Conservation (phyloP, 2,329 filamentous ascomycete species). For the Tolypocladium tundrense region DNA sequence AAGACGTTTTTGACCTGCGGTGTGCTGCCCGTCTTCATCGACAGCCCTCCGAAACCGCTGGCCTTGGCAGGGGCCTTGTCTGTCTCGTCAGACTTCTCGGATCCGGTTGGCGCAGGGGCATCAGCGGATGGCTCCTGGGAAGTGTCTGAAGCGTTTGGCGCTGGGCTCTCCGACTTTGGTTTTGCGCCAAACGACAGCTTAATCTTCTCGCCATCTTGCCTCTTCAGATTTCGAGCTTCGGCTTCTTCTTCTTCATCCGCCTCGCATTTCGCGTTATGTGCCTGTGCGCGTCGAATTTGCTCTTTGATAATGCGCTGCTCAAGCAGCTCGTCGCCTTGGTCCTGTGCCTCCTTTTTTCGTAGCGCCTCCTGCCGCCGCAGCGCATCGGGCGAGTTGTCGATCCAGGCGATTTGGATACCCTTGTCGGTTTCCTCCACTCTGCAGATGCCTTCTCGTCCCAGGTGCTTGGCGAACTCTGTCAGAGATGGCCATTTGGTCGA, state of each 20-base stretch:
- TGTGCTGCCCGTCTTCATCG: constrained; percentile 55
- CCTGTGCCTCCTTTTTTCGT: constrained; percentile 71
- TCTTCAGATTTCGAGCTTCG: constrained; percentile 38
- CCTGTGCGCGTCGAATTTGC: constrained; percentile 70
- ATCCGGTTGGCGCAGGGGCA: constrained; percentile 6
- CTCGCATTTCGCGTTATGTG: constrained; percentile 30
- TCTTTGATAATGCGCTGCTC: constrained; percentile 75
- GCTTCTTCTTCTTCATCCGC: constrained; percentile 29
- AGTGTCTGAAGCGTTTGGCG: constrained; percentile 2
- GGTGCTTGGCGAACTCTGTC: constrained; percentile 79
- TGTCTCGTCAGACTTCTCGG: constrained; percentile 4
- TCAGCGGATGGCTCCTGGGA: constrained; percentile 11
- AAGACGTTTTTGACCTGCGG: constrained; percentile 72
- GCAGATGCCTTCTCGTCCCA: constrained; percentile 80
- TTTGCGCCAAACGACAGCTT: constrained; percentile 56
- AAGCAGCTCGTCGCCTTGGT: constrained; percentile 82
- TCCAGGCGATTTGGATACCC: constrained; percentile 78
- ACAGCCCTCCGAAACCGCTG: constrained; percentile 30
- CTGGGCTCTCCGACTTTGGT: constrained; percentile 11
- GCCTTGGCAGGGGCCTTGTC: constrained; percentile 19
- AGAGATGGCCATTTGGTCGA: constrained; percentile 79
- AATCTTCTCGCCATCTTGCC: constrained; percentile 65
- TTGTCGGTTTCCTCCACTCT: constrained; percentile 83
- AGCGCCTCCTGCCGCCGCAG: constrained; percentile 72
- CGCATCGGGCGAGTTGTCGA: constrained; percentile 84